Evolutionary conservation across 2,329 filamentous ascomycete species (phyloP), one percentile per base, ranked within the genome.

Genomic region (Akanthomyces uredinophilus): DNA sequence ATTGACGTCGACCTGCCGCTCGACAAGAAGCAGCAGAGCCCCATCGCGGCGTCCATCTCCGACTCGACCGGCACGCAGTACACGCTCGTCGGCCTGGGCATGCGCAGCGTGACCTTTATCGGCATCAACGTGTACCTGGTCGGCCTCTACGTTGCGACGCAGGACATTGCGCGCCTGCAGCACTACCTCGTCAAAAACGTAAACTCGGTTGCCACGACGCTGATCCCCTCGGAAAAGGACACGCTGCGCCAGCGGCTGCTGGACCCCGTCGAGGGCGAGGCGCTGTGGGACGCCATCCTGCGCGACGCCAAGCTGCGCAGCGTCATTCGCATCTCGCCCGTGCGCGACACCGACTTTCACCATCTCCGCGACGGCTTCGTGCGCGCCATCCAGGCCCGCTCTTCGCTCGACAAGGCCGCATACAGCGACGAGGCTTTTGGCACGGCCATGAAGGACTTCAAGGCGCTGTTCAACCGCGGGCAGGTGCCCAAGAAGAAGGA

Each of bases 291-390:
- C 49, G 78, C 82, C 16, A 79, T 96, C 3, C 77, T 98, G 29
- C 79, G 80, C 63, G 79, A 87, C 0, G 81, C 85, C 3, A 83
- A 86, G 0, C 85, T 94, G n/a, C 81, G 92, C 60, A 94, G 87
- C 29, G 84, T 88, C 0, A 87, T 96, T 77, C 85, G 94, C 51
- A 89, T 99, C 65, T 87, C 94, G 3, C 95, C 95, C 0, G 92
- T 92, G n/a, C 83, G 92, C 43, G 92, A 96, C 74, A 99, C 95
- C 20, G 93, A 98, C 75, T 98, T 97, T 75, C 86, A 88, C 66
- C 95, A 99, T 74, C 76, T 99, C 65, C 86, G 94, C 46, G 95
- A 99, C 71, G 95, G 91, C 1, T 96, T 93, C 79, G 91, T 97
- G 63, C 85, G 92, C 6, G 90, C 91, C 24, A 89, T 99, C 66